Evolutionary conservation across 2,329 filamentous ascomycete genomes (phyloP).

Genomic region (Tolypocladium inflatum): DNA sequence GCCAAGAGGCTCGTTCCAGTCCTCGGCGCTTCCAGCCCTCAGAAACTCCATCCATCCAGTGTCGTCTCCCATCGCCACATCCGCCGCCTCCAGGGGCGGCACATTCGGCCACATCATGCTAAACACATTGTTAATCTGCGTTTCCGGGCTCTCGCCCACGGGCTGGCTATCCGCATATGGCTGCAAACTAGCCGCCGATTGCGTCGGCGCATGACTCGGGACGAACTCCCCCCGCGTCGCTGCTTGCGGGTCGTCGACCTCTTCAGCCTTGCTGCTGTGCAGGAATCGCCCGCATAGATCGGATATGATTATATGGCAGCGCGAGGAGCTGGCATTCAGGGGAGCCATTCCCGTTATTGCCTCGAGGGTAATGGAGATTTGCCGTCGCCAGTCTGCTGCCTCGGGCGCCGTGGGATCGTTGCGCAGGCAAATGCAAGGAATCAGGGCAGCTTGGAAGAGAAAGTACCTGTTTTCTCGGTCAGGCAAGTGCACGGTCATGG

Average conservation of each 20-base stretch:
- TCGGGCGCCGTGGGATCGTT: slow-evolving; percentile 27
- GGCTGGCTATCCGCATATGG: slow-evolving; percentile 9
- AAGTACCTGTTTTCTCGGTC: slow-evolving; percentile 25
- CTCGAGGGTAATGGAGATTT: slow-evolving; percentile 26
- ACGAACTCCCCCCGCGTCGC: neutral
- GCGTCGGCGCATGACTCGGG: neutral
- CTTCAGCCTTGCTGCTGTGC: slow-evolving; percentile 8
- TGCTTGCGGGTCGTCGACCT: neutral
- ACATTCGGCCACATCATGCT: slow-evolving; percentile 37
- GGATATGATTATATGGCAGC: slow-evolving; percentile 31
- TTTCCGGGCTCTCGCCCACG: slow-evolving; percentile 28
- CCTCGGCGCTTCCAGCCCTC: slow-evolving; percentile 8
- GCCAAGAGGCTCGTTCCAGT: neutral
- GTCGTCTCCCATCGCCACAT: slow-evolving; percentile 27
- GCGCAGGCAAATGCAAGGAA: slow-evolving; percentile 36
- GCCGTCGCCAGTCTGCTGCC: slow-evolving; percentile 28
- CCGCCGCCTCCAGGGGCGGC: slow-evolving; percentile 23
- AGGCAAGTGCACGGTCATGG: neutral
- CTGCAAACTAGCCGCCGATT: neutral
- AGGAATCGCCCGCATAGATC: slow-evolving; percentile 29
- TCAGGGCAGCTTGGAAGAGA: slow-evolving; percentile 38
- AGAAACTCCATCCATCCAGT: slow-evolving; percentile 26
- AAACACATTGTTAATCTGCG: slow-evolving; percentile 31
- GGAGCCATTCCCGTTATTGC: slow-evolving; percentile 25
- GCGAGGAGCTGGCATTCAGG: slow-evolving; percentile 28